Evolutionary conservation across 1,139 yeast species (phyloP).

Genomic region (Hemisphaericaspora xylofermentans): DNA sequence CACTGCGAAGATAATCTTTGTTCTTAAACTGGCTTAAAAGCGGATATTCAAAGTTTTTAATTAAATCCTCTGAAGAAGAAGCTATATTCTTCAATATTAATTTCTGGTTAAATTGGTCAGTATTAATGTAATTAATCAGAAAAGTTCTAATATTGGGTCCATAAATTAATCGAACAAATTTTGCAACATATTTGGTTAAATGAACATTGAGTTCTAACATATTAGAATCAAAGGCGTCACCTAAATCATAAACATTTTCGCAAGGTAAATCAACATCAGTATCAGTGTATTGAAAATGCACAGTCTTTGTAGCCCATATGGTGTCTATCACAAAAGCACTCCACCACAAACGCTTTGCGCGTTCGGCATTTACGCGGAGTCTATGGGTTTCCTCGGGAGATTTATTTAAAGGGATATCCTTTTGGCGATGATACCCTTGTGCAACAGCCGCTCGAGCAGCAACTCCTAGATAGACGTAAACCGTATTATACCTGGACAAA

Average conservation of each 20-base stretch:
- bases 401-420: conserved; percentile 14
- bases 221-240: conserved; percentile 33
- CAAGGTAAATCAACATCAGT: conserved; percentile 50
- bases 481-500: conserved; percentile 47
- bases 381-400: conserved; percentile 2
- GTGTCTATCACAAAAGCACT: conserved; percentile 50
- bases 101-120: conserved; percentile 40
- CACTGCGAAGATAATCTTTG: conserved; percentile 20
- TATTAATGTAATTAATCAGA: conserved; percentile 40
- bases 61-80: conserved; percentile 28
- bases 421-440: conserved; percentile 45
- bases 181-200: conserved; percentile 37
- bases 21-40: conserved; percentile 24
- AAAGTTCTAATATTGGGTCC: conserved; percentile 41
- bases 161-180: conserved; percentile 32
- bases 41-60: conserved; percentile 33
- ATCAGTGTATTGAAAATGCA: conserved; percentile 49
- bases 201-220: conserved; percentile 40
- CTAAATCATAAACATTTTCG: conserved; percentile 30
- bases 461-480: conserved; percentile 49
- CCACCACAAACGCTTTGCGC: conserved; percentile 55
- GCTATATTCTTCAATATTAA: conserved; percentile 31
- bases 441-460: conserved; percentile 49
- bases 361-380: conserved; percentile 24
- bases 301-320: conserved; percentile 50